These are phyloP conservation scores for Phialocephala subalpina DNA, from an alignment of 2,329 filamentous ascomycete genomes.

Conservation along the genomic window DNA sequence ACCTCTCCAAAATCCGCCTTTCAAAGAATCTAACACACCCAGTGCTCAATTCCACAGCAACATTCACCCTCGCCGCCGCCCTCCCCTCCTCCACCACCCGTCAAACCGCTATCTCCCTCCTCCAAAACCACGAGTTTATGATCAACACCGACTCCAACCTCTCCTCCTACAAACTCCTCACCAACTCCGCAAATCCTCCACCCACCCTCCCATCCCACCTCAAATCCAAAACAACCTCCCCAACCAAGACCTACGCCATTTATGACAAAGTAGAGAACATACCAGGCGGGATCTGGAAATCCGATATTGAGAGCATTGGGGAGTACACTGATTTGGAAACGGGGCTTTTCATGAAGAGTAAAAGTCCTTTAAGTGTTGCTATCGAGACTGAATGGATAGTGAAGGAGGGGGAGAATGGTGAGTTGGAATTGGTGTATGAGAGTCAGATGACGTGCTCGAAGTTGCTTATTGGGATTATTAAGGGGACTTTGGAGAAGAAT, in stretches of 20 bases:
- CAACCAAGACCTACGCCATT: background rate
- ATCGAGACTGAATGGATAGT: background rate
- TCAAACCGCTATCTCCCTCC: background rate
- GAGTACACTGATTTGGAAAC: background rate
- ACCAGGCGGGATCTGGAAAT: background rate
- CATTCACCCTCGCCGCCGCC: background rate
- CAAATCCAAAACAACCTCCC: background rate
- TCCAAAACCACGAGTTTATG: background rate
- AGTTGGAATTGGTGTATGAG: background rate
- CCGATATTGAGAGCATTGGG: background rate
- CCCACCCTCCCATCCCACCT: background rate
- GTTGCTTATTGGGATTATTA: background rate
- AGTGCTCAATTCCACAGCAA: background rate
- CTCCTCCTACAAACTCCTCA: background rate
- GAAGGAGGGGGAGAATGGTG: background rate
- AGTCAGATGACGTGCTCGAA: background rate
- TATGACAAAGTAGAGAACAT: background rate
- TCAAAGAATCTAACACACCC: background rate
- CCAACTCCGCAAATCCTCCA: background rate
- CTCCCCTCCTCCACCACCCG: background rate
- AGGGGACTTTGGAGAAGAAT: background rate
- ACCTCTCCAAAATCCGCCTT: no score
- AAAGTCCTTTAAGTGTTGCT: background rate
- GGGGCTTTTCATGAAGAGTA: background rate
- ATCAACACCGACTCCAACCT: background rate